These are phyloP conservation scores for Penicillium sp. DNA, from an alignment of 2,329 filamentous ascomycete genomes.

Conservation along the genomic window DNA sequence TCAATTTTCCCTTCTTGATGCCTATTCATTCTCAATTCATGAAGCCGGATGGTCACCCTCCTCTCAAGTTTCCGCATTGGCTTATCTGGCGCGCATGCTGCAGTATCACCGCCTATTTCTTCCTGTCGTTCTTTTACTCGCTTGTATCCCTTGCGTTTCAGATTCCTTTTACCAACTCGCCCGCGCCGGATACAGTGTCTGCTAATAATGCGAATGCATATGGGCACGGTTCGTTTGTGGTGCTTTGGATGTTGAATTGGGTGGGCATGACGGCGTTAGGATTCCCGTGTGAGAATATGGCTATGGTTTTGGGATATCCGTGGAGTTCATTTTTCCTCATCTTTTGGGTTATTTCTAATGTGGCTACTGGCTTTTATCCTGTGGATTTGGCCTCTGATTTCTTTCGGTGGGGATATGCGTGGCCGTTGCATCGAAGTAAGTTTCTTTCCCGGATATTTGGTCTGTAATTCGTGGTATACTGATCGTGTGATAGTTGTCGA, in stretches of 20 bases:
- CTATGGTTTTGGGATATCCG: slow-evolving; percentile 61
- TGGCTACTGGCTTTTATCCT: slow-evolving; percentile 60
- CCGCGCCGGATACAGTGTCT: slow-evolving; percentile 46
- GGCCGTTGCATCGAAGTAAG: slow-evolving; percentile 61
- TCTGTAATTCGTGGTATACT: neutral
- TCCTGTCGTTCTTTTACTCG: slow-evolving; percentile 63
- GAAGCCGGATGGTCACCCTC: slow-evolving; percentile 51
- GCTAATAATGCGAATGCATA: slow-evolving; percentile 55
- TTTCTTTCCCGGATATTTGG: slow-evolving; percentile 1
- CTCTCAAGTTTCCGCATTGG: slow-evolving; percentile 59
- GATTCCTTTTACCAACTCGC: slow-evolving; percentile 57
- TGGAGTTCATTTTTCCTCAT: slow-evolving; percentile 65
- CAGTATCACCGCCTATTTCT: slow-evolving; percentile 59
- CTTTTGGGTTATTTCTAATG: slow-evolving; percentile 68
- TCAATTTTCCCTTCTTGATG: slow-evolving; percentile 64
- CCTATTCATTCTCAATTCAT: slow-evolving; percentile 63
- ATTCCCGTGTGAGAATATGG: slow-evolving; percentile 64
- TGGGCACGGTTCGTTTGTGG: slow-evolving; percentile 57
- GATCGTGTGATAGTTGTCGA: slow-evolving; percentile 50
- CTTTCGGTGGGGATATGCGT: slow-evolving; percentile 63
- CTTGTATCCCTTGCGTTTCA: slow-evolving; percentile 64
- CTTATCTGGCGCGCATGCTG: slow-evolving; percentile 59
- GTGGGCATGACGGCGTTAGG: slow-evolving; percentile 64
- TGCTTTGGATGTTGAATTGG: slow-evolving; percentile 66
- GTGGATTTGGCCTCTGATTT: slow-evolving; percentile 60